Conservation (phyloP, 768 basidiomycete genomes). For the Boletus rubropictus region DNA sequence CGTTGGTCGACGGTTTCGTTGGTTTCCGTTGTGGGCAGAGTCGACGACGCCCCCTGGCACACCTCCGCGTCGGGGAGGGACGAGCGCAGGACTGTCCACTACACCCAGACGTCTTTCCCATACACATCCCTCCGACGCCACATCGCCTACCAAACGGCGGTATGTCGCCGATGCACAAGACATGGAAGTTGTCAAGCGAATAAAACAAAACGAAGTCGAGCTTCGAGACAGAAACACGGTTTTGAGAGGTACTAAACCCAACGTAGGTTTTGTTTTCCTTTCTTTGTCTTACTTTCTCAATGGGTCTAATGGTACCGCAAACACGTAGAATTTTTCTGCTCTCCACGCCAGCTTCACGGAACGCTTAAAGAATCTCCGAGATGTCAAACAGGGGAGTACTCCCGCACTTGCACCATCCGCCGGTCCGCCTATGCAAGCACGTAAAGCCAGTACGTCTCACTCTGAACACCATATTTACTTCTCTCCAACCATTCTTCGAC, state of each 20-base stretch:
- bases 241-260: constrained; percentile 74
- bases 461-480: neutral
- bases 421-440: constrained; percentile 40
- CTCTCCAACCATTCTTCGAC: neutral
- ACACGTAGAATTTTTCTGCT: constrained; percentile 73
- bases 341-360: constrained; percentile 63
- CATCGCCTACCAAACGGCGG: constrained; percentile 59
- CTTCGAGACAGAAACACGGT: constrained; percentile 79
- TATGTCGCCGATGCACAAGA: constrained; percentile 78
- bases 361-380: constrained; percentile 73
- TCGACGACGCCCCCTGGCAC: constrained; percentile 60
- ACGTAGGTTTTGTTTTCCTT: constrained; percentile 45
- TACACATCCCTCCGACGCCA: constrained; percentile 23
- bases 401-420: constrained; percentile 36
- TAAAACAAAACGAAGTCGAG: constrained; percentile 68
- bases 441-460: constrained; percentile 58
- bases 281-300: neutral
- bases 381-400: constrained; percentile 50
- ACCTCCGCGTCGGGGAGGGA: constrained; percentile 36
- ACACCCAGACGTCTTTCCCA: constrained; percentile 20
- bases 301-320: neutral
- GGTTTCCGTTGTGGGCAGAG: constrained; percentile 24
- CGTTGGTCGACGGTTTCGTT: neutral
- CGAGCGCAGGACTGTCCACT: constrained; percentile 14
- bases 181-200: constrained; percentile 80